Conservation (phyloP, 495 filamentous ascomycete genomes). For the Penicillium fimorum region DNA sequence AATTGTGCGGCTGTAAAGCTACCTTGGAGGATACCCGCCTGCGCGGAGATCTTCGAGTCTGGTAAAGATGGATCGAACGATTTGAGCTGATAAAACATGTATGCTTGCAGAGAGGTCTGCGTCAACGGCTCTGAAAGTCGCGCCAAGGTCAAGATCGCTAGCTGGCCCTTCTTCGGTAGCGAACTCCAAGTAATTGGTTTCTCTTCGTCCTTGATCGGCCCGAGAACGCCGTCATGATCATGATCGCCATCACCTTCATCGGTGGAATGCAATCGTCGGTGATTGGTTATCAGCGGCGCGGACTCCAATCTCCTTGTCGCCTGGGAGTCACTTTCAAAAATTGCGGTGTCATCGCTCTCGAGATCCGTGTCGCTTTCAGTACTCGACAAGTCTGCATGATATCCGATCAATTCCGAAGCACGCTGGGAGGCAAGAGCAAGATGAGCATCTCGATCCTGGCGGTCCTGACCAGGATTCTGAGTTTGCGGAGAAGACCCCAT, state of each 20-base stretch:
- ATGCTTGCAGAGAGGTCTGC: conserved; percentile 71
- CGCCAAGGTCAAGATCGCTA: conserved; percentile 70
- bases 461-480: conserved; percentile 8
- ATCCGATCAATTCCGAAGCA: background rate
- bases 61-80: conserved; percentile 64
- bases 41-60: conserved; percentile 66
- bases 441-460: background rate
- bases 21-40: conserved; percentile 73
- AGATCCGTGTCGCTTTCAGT: conserved; percentile 18
- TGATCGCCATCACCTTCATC: conserved; percentile 20
- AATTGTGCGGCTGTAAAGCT: conserved; percentile 79
- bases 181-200: conserved; percentile 63
- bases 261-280: conserved; percentile 21
- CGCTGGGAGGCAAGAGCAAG: background rate
- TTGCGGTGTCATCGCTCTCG: conserved; percentile 18
- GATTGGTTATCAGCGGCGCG: conserved; percentile 17
- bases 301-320: conserved; percentile 14
- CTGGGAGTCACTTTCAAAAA: conserved; percentile 14
- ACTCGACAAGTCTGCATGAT: background rate
- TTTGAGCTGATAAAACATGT: conserved; percentile 71
- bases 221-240: conserved; percentile 16
- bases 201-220: conserved; percentile 19
- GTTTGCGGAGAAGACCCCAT: conserved; percentile 16
- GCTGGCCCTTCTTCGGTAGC: conserved; percentile 71
- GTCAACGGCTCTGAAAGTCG: conserved; percentile 77